A percentile compares a stretch with the other conserved stretches of the same genome.
phyloP scores from a whole-genome alignment of 768 basidiomycete species.

The Lactarius trivialis region DNA sequence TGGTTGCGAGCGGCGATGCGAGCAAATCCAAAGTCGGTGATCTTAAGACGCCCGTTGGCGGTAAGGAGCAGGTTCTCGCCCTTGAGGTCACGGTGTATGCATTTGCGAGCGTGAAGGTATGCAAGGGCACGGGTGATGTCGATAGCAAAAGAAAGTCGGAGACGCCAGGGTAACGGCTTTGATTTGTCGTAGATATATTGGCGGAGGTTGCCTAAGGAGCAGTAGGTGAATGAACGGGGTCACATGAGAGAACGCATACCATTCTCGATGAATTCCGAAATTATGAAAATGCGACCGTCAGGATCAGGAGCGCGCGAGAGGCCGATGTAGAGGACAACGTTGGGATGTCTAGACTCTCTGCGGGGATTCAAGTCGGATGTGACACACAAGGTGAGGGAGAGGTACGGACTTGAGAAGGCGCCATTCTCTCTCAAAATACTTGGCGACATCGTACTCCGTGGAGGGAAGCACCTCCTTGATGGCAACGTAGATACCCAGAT shows the following conservation, averaged over 20 bases:
- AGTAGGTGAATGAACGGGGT: background rate
- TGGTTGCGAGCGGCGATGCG: slow-evolving; percentile 89
- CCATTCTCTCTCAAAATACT: slow-evolving; percentile 99
- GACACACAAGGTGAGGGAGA: slow-evolving; percentile 14
- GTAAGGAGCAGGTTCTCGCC: slow-evolving; percentile 97
- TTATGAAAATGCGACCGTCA: slow-evolving; percentile 84
- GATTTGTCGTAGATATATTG: slow-evolving; percentile 82
- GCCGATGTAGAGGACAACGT: slow-evolving; percentile 90
- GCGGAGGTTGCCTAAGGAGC: slow-evolving; percentile 60
- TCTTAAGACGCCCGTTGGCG: slow-evolving; percentile 87
- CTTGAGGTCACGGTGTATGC: slow-evolving; percentile 88
- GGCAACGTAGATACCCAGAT: slow-evolving; percentile 93
- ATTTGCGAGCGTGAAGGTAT: slow-evolving; percentile 91
- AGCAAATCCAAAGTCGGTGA: slow-evolving; percentile 98
- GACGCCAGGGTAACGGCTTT: slow-evolving; percentile 86
- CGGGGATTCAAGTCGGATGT: slow-evolving; percentile 2
- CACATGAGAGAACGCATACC: slow-evolving; percentile 33
- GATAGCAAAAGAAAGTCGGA: slow-evolving; percentile 90
- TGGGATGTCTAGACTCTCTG: slow-evolving; percentile 82
- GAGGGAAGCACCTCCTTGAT: slow-evolving; percentile 95
- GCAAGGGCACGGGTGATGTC: slow-evolving; percentile 94
- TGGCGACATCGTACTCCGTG: slow-evolving; percentile 86
- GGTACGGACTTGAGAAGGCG: slow-evolving; percentile 74
- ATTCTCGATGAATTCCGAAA: slow-evolving; percentile 91
- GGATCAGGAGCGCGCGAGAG: slow-evolving; percentile 72